Evolutionary conservation across 164 flowering plant species (phyloP).

Genomic region (Nymphaea thermarum): DNA sequence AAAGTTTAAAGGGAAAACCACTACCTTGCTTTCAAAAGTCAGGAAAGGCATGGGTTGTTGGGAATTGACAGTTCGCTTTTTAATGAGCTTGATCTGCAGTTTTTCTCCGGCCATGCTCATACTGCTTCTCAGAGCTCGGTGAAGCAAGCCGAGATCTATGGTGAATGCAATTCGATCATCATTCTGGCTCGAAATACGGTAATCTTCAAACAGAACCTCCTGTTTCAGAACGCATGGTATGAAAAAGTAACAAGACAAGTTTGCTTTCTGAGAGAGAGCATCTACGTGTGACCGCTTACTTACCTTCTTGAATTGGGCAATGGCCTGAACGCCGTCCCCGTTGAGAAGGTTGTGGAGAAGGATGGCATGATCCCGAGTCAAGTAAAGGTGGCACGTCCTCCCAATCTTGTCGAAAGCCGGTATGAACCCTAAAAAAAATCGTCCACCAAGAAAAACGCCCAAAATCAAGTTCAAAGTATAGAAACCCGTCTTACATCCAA

Average conservation of each 20-base stretch:
- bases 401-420: slow-evolving; percentile 88
- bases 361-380: slow-evolving; percentile 59
- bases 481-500: too few relatives aligned
- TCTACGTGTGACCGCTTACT: too few relatives aligned
- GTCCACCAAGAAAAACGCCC: background rate
- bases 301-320: slow-evolving; percentile 65
- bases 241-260: too few relatives aligned
- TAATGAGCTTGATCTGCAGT: slow-evolving; percentile 76
- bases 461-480: background rate
- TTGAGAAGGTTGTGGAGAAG: slow-evolving; percentile 89
- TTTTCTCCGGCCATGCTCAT: slow-evolving; percentile 41
- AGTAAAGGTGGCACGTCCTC: slow-evolving; percentile 58
- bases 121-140: slow-evolving; percentile 75
- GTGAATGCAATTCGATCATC: slow-evolving; percentile 81
- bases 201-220: slow-evolving; percentile 69
- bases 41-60: slow-evolving; percentile 72
- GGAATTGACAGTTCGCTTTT: slow-evolving; percentile 66
- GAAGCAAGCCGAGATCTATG: slow-evolving; percentile 66
- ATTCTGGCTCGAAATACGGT: slow-evolving; percentile 78
- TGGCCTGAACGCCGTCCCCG: slow-evolving; percentile 63
- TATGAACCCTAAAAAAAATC: slow-evolving; percentile 26
- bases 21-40: slow-evolving; percentile 62
- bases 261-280: too few relatives aligned
- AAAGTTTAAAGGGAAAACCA: background rate
- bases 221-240: background rate